These are phyloP conservation scores for Athelia sp. DNA, from an alignment of 1,284 basidiomycete genomes.

Conservation along the genomic window DNA sequence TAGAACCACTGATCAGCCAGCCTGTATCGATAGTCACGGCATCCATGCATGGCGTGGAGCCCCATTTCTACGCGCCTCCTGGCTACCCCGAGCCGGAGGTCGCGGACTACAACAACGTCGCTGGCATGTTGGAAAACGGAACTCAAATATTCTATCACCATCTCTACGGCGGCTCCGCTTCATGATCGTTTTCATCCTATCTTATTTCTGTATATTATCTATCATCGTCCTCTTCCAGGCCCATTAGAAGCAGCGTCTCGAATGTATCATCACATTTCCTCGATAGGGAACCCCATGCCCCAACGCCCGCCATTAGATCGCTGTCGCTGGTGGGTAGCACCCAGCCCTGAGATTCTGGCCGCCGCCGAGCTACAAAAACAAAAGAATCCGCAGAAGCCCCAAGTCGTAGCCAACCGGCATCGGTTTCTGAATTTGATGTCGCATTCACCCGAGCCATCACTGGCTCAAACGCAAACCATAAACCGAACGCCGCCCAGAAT, in stretches of 20 bases:
- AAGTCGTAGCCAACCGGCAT: constrained; percentile 34
- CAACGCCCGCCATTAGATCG: constrained; percentile 52
- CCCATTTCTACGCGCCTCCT: constrained; percentile 48
- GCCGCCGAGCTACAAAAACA: constrained; percentile 56
- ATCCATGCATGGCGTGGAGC: constrained; percentile 33
- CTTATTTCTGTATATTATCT: background rate
- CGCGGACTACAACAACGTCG: constrained; percentile 45
- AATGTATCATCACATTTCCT: constrained; percentile 63
- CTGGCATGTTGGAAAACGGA: constrained; percentile 52
- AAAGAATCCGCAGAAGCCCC: constrained; percentile 42
- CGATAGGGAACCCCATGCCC: constrained; percentile 34
- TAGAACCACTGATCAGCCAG: constrained; percentile 29
- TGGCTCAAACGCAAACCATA: constrained; percentile 74
- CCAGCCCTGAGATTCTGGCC: constrained; percentile 53
- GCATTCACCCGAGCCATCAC: constrained; percentile 36
- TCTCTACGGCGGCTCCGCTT: constrained; percentile 7
- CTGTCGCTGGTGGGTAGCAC: constrained; percentile 43
- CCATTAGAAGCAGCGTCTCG: constrained; percentile 62
- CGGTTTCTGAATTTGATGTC: background rate
- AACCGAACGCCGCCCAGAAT: constrained; percentile 79
- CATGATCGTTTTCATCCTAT: background rate
- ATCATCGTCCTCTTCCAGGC: constrained; percentile 20
- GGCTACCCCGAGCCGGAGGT: constrained; percentile 40
- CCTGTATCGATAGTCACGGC: constrained; percentile 37
- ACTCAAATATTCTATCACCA: constrained; percentile 36